Percentiles rank a stretch among this genome's conserved stretches.
phyloP scores from a whole-genome alignment of 202 grass and related monocot species.

The Bolboschoenoplectus hybrid region DNA sequence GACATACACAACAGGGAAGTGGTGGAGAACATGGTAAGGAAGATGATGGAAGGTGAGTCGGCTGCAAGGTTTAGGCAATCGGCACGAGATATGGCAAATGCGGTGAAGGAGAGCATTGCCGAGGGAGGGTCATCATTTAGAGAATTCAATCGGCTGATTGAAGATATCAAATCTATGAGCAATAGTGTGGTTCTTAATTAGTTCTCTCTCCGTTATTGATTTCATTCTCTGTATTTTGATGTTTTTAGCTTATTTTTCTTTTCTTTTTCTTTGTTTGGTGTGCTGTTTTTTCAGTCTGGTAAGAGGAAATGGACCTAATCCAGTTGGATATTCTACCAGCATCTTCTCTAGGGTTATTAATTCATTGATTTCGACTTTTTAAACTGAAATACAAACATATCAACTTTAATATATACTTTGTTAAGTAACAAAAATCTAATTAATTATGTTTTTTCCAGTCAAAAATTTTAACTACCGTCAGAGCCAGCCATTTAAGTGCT shows the following conservation, averaged over 20 bases:
- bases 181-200: conserved; percentile 3
- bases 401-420: background rate
- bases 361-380: background rate
- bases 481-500: conserved; percentile 13
- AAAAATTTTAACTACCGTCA: background rate
- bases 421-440: background rate
- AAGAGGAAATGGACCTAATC: background rate
- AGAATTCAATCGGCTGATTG: conserved; percentile 45
- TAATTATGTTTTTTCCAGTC: background rate
- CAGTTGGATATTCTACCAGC: background rate
- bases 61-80: conserved; percentile 34
- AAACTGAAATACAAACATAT: background rate
- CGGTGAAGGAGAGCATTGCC: conserved; percentile 35
- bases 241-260: background rate
- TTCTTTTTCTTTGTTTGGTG: background rate
- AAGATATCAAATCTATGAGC: conserved; percentile 48
- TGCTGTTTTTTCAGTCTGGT: background rate
- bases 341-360: background rate
- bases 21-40: conserved; percentile 53
- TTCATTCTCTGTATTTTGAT: background rate
- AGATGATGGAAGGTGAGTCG: conserved; percentile 49
- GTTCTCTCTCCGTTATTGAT: background rate
- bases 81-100: conserved; percentile 32
- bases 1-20: conserved; percentile 37
- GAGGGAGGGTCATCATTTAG: conserved; percentile 37